Percentiles rank a stretch among this genome's conserved stretches.
Evolutionary conservation across 2,329 filamentous ascomycete species (phyloP).

Genomic region (Xylariaceae sp.): DNA sequence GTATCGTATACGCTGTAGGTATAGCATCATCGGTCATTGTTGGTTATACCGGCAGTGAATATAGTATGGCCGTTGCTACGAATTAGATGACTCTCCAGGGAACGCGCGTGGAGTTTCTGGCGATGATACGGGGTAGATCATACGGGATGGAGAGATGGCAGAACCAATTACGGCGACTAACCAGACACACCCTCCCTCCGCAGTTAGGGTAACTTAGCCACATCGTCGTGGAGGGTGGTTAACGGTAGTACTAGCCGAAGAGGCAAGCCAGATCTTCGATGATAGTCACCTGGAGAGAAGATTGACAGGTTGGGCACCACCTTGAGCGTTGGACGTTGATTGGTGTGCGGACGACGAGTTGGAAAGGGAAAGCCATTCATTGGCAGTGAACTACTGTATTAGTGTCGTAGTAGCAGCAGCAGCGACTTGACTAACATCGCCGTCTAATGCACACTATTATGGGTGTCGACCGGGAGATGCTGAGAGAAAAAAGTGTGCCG

Average conservation of each 20-base stretch:
- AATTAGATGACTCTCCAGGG: neutral
- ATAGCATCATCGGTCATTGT: constrained; percentile 23
- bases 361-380: neutral
- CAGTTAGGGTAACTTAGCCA: constrained; percentile 1
- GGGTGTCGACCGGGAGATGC: no score
- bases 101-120: neutral
- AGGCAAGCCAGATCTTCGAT: constrained; percentile 13
- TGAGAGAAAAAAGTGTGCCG: no score
- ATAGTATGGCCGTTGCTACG: neutral
- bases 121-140: no score
- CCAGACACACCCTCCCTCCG: neutral
- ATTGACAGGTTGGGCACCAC: constrained; percentile 1
- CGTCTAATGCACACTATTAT: no score
- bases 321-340: constrained; percentile 8
- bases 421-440: no score
- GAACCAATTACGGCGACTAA: constrained; percentile 8
- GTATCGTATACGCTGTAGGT: neutral
- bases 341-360: constrained; percentile 7
- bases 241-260: constrained; percentile 2
- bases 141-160: neutral
- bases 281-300: constrained; percentile 8
- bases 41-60: constrained; percentile 1
- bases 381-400: no score
- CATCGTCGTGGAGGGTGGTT: constrained; percentile 9
- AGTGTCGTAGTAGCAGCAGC: no score